Evolutionary conservation across 768 basidiomycete genomes (phyloP).

Genomic region (Cystobasidium tubakii): DNA sequence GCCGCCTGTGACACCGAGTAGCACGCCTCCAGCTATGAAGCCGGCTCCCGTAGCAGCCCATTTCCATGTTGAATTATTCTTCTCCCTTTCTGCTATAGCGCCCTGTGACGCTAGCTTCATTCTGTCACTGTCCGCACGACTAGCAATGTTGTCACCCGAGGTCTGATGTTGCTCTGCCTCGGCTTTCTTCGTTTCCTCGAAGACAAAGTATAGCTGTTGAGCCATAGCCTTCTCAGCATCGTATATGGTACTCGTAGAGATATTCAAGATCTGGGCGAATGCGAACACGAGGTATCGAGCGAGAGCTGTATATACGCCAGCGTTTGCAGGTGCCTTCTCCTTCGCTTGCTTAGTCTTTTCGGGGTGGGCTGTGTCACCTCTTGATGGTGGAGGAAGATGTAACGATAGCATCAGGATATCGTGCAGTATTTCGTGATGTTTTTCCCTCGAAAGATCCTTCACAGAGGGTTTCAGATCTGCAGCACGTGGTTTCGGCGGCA

Average conservation of each 20-base stretch:
- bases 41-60: slow-evolving; percentile 45
- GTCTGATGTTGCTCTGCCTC: slow-evolving; percentile 10
- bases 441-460: slow-evolving; percentile 16
- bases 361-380: slow-evolving; percentile 15
- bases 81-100: slow-evolving; percentile 29
- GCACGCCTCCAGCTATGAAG: slow-evolving; percentile 43
- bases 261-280: slow-evolving; percentile 1
- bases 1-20: slow-evolving; percentile 45
- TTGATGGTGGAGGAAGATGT: slow-evolving; percentile 34
- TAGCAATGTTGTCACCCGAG: background rate
- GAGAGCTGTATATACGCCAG: slow-evolving; percentile 32
- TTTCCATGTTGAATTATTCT: slow-evolving; percentile 40
- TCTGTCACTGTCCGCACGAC: background rate
- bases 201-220: slow-evolving; percentile 38
- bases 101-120: slow-evolving; percentile 40
- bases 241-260: background rate
- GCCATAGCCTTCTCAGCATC: slow-evolving; percentile 34
- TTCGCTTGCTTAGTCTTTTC: slow-evolving; percentile 16
- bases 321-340: slow-evolving; percentile 20
- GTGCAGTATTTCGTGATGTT: slow-evolving; percentile 29
- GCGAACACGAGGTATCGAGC: slow-evolving; percentile 20
- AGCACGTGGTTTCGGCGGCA: slow-evolving; percentile 26
- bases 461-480: slow-evolving; percentile 41
- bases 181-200: slow-evolving; percentile 19
- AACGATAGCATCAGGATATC: slow-evolving; percentile 32